A percentile compares a stretch with the other conserved stretches of the same genome.
Conservation (phyloP, 768 basidiomycete genomes). For the Leccinellum albellum region DNA sequence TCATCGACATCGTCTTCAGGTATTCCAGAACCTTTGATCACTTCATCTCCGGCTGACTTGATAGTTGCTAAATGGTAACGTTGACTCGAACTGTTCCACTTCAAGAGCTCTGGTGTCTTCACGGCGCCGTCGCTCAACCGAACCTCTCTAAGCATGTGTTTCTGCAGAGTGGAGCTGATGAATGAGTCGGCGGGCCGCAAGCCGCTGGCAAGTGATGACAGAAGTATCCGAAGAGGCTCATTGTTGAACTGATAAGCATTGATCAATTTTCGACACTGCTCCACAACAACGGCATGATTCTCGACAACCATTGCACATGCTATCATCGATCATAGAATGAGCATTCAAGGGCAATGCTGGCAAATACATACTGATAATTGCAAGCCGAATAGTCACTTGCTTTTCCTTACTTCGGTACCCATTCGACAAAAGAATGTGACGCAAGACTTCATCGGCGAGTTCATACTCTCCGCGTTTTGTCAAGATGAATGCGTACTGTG, state of each 20-base stretch:
- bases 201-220: slow-evolving; percentile 71
- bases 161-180: slow-evolving; percentile 75
- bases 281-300: slow-evolving; percentile 56
- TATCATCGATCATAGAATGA: slow-evolving; percentile 28
- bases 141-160: slow-evolving; percentile 80
- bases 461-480: slow-evolving; percentile 61
- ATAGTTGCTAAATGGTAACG: slow-evolving; percentile 47
- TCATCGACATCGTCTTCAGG: slow-evolving; percentile 37
- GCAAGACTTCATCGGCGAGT: slow-evolving; percentile 68
- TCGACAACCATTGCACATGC: slow-evolving; percentile 68
- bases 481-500: slow-evolving; percentile 71
- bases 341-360: not conserved
- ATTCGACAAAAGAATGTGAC: slow-evolving; percentile 71
- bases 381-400: slow-evolving; percentile 71
- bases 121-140: slow-evolving; percentile 63
- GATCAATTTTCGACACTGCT: slow-evolving; percentile 74
- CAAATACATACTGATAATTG: slow-evolving; percentile 58
- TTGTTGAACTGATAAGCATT: slow-evolving; percentile 81
- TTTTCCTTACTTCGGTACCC: slow-evolving; percentile 59
- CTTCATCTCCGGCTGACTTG: slow-evolving; percentile 19
- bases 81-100: slow-evolving; percentile 58
- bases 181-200: slow-evolving; percentile 69
- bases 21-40: slow-evolving; percentile 15
- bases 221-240: slow-evolving; percentile 74
- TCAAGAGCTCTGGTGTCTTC: slow-evolving; percentile 54